A percentile compares a stretch with the other conserved stretches of the same genome.
Evolutionary conservation across 2,329 filamentous ascomycete species (phyloP).

Genomic region (Colletotrichum lindemuthianum): DNA sequence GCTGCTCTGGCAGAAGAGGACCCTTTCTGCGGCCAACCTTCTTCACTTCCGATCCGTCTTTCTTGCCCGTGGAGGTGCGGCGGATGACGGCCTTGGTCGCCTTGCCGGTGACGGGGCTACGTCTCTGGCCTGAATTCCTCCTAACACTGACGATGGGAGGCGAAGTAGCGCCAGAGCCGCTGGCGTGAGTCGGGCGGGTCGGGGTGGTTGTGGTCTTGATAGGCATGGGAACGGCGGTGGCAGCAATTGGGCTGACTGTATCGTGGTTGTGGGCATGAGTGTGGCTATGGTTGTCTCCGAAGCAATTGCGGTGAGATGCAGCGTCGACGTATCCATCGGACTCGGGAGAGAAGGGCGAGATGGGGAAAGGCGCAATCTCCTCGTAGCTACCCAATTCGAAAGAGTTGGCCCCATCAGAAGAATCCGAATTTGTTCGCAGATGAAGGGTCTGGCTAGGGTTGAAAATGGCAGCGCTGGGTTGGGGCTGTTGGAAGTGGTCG

Average conservation of each 20-base stretch:
- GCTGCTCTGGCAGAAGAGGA: conserved; percentile 89
- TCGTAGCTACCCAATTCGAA: conserved; percentile 82
- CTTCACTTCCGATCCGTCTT: conserved; percentile 83
- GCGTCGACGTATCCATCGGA: conserved; percentile 79
- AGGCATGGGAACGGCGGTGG: conserved; percentile 71
- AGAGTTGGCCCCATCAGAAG: conserved; percentile 76
- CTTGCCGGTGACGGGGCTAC: conserved; percentile 80
- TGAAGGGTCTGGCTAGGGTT: conserved; percentile 93
- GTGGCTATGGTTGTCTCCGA: conserved; percentile 63
- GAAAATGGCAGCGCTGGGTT: conserved; percentile 77
- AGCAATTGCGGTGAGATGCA: conserved; percentile 69
- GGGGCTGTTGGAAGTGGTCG: conserved; percentile 69
- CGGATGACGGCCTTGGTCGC: conserved; percentile 85
- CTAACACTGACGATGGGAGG: conserved; percentile 70
- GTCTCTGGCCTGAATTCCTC: conserved; percentile 75
- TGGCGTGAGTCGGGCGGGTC: conserved; percentile 68
- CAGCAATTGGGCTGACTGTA: conserved; percentile 73
- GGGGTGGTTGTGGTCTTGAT: conserved; percentile 71
- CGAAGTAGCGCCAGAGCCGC: conserved; percentile 68
- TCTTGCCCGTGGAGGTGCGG: conserved; percentile 80
- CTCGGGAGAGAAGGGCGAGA: conserved; percentile 83
- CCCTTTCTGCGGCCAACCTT: conserved; percentile 91
- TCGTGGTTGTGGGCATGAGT: conserved; percentile 49
- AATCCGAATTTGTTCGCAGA: conserved; percentile 86
- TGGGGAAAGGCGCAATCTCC: conserved; percentile 76